A percentile compares a stretch with the other conserved stretches of the same genome.
phyloP scores from a whole-genome alignment of 352 stramenopile species.

The Pythium rishiriense region DNA sequence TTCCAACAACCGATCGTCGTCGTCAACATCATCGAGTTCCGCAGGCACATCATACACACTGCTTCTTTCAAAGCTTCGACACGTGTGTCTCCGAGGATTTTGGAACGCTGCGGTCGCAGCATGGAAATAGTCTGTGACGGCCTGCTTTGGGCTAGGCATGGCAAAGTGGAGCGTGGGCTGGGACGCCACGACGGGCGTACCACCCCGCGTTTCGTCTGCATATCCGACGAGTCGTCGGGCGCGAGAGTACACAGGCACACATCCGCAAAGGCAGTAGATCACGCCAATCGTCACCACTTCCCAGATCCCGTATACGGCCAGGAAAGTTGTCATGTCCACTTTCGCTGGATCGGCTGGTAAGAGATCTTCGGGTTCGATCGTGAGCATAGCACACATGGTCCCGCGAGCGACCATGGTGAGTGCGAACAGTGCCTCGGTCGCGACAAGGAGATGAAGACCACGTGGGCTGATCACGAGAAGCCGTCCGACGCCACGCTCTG shows the following conservation, averaged over 20 bases:
- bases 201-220: background rate
- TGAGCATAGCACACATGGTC: background rate
- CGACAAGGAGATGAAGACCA: conserved; percentile 6
- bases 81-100: background rate
- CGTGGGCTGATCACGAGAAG: conserved; percentile 9
- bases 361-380: background rate
- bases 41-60: conserved; percentile 3
- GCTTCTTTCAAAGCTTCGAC: background rate
- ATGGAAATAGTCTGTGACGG: conserved; percentile 10
- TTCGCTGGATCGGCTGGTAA: background rate
- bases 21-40: background rate
- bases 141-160: conserved; percentile 12
- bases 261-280: conserved; percentile 15
- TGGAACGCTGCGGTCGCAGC: background rate
- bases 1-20: background rate
- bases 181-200: background rate
- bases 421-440: conserved; percentile 8
- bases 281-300: conserved; percentile 10
- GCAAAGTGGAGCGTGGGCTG: conserved; percentile 11
- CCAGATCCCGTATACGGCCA: conserved; percentile 21
- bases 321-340: conserved; percentile 7
- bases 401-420: conserved; percentile 18
- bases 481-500: conserved; percentile 7
- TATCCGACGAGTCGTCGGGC: background rate
- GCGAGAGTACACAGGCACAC: conserved; percentile 10